Base-by-base conservation (phyloP, 805 yeast species). In the Cyberlindnera euphorbiae region DNA sequence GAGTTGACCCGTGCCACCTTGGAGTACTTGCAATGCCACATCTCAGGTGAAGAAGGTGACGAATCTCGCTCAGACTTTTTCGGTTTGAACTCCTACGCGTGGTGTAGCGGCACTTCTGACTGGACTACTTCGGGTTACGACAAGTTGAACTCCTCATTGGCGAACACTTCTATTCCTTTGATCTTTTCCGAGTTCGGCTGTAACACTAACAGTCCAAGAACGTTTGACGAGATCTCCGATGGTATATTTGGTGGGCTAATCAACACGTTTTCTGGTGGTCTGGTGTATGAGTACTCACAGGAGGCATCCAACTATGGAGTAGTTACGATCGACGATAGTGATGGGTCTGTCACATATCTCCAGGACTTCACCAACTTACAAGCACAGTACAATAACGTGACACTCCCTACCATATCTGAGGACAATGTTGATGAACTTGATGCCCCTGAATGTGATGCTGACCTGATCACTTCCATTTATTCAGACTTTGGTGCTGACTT, bases 51-150 rank as follows among this genome's bases (percentile, higher is more conserved):
- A 26, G 48, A 63, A 5, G 75, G 66, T 33, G 82, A 75, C 13
- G 64, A 64, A 46, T 83, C 89, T 12, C 74, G 76, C 49, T 69
- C 82, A n/a, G 97, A 90, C 59, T 88, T 90, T 68, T 88, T 83
- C 59, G 98, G 97, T 11, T 75, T 90, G 56, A 90, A 93, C 67
- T 86, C 95, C 35, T 93, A 93, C 62, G 82, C 87, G 44, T 90
- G 97, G 97, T 93, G 97, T 66, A 85, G 95, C 0, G 86, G 86
- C 30, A 42, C 51, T 12, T 75, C 82, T 21, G 66, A 74, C 49
- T 86, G 82, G 80, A 44, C 62, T 14, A 60, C 75, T 7, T 77
- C 89, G 3, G 96, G 95, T 29, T 89, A 83, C 59, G 73, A 66
- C 30, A 55, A 56, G 13, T 65, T 86, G 47, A 77, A 79, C 49